Evolutionary conservation across 2,329 filamentous ascomycete species (phyloP).

Genomic region (Alternaria metachromatica): DNA sequence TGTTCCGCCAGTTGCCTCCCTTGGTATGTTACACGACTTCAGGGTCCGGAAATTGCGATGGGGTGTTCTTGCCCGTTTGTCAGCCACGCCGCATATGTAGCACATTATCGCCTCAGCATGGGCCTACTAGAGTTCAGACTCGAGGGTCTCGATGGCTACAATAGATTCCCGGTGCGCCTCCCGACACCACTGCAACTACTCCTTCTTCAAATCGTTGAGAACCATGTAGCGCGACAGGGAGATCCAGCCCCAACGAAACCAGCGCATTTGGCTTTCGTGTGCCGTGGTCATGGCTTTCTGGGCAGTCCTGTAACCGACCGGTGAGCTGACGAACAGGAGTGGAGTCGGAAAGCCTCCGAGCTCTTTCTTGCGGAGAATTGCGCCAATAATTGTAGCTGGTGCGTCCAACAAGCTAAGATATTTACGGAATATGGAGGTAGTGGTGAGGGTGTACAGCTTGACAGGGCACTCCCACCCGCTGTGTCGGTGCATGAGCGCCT

Average conservation of each 20-base stretch:
- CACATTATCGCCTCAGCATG: neutral
- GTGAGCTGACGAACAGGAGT: slow-evolving; percentile 74
- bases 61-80: neutral
- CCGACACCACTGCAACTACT: slow-evolving; percentile 49
- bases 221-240: slow-evolving; percentile 91
- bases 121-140: neutral
- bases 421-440: slow-evolving; percentile 77
- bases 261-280: slow-evolving; percentile 96
- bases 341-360: slow-evolving; percentile 61
- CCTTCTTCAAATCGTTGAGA: slow-evolving; percentile 81
- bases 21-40: slow-evolving; percentile 1
- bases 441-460: slow-evolving; percentile 82
- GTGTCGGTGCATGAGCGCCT: slow-evolving; percentile 67
- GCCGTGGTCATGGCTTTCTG: slow-evolving; percentile 87
- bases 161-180: neutral
- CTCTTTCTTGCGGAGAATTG: slow-evolving; percentile 57
- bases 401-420: slow-evolving; percentile 80
- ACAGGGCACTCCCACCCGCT: slow-evolving; percentile 74
- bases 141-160: neutral
- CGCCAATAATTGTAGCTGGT: slow-evolving; percentile 70
- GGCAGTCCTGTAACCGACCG: slow-evolving; percentile 69
- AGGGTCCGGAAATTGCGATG: neutral
- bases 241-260: slow-evolving; percentile 98
- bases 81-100: neutral
- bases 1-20: slow-evolving; percentile 16